Base-by-base conservation (phyloP, 768 basidiomycete genomes). In the Grammothele lineata region DNA sequence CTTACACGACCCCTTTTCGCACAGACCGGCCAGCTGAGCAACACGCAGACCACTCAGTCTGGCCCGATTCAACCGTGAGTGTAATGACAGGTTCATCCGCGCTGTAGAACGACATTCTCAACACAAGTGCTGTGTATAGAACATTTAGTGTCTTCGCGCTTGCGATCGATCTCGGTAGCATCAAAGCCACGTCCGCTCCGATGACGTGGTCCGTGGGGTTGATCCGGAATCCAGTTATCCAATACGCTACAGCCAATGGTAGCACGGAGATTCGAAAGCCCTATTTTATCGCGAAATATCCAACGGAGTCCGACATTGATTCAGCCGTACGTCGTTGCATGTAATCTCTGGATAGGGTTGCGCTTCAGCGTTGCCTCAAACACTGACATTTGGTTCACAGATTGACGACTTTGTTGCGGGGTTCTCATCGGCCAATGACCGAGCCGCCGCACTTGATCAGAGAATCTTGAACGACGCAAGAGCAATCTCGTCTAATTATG, bases 121-220 rank as follows among this genome's bases (percentile, higher is more conserved):
- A 14, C 17, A 17, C 11, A 5, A 15, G 21, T 27, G 6, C 12
- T 32, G 15, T 32, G 9, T 9, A 8, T 17, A 36, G 35, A 17
- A 17, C 24, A 3, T 61, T 53, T 33, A 18, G 48, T 4, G 57
- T 61, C 11, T 60, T 57, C 45, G 62, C 46, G 3, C 42, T 65
- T 21, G 44, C 63, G 4, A 41, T 51, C 7, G 53, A 63, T 33
- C 55, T 63, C 3, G 62, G 63, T 0, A 48, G 3, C 8, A 55
- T 62, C 21, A 27, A 24, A n/a, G 25, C 40, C 14, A 57, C 55
- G 0, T 25, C 45, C 10, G 25, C 26, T 3, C 53, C 63, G 1
- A 43, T 58, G 11, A 56, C 60, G 3, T 63, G 61, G 59, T 30
- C 59, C 0, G 44, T 65, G 11, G 62, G 63, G 3, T 53, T 51